Evolutionary conservation across 2,329 filamentous ascomycete genomes (phyloP).

Genomic region (Sporothrix pseudoabietina): DNA sequence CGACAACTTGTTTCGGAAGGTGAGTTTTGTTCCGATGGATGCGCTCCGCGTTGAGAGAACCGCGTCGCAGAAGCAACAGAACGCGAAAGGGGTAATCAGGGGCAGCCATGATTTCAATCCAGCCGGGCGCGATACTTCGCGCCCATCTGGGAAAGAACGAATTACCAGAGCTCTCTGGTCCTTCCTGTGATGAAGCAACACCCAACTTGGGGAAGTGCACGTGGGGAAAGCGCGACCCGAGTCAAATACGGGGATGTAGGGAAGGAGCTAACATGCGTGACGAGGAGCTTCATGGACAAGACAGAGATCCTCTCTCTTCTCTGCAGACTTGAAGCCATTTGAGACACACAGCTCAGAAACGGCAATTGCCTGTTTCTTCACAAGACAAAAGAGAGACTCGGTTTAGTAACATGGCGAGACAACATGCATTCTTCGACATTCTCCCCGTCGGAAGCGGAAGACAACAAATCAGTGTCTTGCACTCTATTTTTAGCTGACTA

Average conservation of each 20-base stretch:
- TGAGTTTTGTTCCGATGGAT: not conserved
- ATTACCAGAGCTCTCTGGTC: not conserved
- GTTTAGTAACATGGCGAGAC: conserved; percentile 5
- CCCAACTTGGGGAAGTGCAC: not conserved
- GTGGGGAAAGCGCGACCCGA: not conserved
- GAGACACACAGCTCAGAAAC: not conserved
- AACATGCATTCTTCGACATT: conserved; percentile 4
- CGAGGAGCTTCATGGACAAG: not conserved
- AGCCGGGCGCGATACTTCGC: not conserved
- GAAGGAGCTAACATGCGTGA: conserved; percentile 3
- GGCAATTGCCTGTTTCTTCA: not conserved
- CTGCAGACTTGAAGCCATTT: not conserved
- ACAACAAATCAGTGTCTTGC: not conserved
- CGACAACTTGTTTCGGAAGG: not conserved
- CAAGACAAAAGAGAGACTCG: not conserved
- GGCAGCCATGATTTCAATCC: not conserved
- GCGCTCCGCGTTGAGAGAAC: not conserved
- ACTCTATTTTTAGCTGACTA: conserved; percentile 18
- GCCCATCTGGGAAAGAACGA: not conserved
- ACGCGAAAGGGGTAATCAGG: not conserved
- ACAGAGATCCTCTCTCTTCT: not conserved
- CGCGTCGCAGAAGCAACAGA: not conserved
- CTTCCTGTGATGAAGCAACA: not conserved
- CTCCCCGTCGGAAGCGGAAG: conserved; percentile 7
- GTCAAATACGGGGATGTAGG: not conserved